These are phyloP conservation scores for Saksenaea oblongispora DNA, from an alignment of 371 early-diverging fungal species.

Conservation along the genomic window DNA sequence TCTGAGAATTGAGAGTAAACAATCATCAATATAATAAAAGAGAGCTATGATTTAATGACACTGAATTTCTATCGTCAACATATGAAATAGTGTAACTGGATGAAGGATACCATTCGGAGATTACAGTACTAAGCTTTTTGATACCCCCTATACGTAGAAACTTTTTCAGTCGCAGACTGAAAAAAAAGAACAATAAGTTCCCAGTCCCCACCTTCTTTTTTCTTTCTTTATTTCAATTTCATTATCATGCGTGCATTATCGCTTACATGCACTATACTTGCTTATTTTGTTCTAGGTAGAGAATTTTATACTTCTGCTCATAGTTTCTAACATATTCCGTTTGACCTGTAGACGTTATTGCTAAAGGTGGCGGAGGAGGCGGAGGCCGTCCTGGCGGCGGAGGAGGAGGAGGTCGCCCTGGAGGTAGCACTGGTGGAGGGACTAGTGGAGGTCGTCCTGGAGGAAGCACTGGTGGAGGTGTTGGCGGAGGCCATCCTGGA, in stretches of 20 bases:
- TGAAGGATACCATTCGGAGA: too few relatives aligned
- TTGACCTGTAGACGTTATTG: slow-evolving; percentile 7
- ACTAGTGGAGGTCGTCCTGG: slow-evolving; percentile 13
- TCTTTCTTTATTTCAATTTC: neutral
- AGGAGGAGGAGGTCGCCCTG: slow-evolving; percentile 14
- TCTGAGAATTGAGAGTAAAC: neutral
- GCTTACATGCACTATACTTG: neutral
- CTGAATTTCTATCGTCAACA: neutral
- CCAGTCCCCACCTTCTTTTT: neutral
- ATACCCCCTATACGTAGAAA: too few relatives aligned
- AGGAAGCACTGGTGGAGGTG: slow-evolving; percentile 21
- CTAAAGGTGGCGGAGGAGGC: slow-evolving; percentile 20
- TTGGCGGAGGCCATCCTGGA: slow-evolving; percentile 23
- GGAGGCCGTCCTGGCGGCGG: slow-evolving; percentile 25
- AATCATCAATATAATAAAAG: neutral
- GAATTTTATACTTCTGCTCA: neutral
- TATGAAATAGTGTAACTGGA: too few relatives aligned
- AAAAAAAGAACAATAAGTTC: neutral
- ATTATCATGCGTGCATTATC: too few relatives aligned
- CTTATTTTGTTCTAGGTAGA: slow-evolving; percentile 4
- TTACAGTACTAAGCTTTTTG: too few relatives aligned
- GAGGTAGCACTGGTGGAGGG: slow-evolving; percentile 6
- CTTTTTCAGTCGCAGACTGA: too few relatives aligned
- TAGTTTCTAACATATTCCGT: neutral
- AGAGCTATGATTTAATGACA: neutral